Percentiles rank a stretch among this genome's conserved stretches.
phyloP scores from a whole-genome alignment of 371 early-diverging fungal genomes.

The Actinomucor elegans region DNA sequence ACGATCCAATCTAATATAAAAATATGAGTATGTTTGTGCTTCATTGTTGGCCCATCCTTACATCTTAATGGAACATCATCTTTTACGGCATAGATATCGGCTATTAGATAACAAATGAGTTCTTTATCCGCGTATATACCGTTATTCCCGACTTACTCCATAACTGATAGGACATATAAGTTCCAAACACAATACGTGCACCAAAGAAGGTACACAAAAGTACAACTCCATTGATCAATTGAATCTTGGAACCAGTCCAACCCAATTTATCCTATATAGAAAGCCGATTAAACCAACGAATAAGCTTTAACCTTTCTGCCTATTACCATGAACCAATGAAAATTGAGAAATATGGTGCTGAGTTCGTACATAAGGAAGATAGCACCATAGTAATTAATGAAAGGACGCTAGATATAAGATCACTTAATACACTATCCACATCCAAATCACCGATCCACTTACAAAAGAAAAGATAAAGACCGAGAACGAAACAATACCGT shows the following conservation, averaged over 20 bases:
- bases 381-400: slow-evolving; percentile 84
- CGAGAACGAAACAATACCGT: slow-evolving; percentile 77
- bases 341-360: slow-evolving; percentile 89
- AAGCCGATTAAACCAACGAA: no score
- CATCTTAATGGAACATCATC: slow-evolving; percentile 59
- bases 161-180: slow-evolving; percentile 66
- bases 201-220: slow-evolving; percentile 74
- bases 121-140: neutral
- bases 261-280: slow-evolving; percentile 72
- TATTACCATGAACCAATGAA: slow-evolving; percentile 86
- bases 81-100: slow-evolving; percentile 45
- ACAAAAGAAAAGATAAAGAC: slow-evolving; percentile 76
- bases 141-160: slow-evolving; percentile 48
- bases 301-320: neutral
- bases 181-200: slow-evolving; percentile 80
- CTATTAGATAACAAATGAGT: slow-evolving; percentile 8
- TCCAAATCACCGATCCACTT: slow-evolving; percentile 33
- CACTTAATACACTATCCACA: neutral
- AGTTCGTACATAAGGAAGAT: slow-evolving; percentile 89
- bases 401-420: slow-evolving; percentile 61
- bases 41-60: no score
- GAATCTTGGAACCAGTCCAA: slow-evolving; percentile 73
- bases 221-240: slow-evolving; percentile 78
- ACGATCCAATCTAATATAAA: slow-evolving; percentile 36
- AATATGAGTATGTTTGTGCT: no score